Evolutionary conservation across 2,329 filamentous ascomycete species (phyloP).

Genomic region (Orbilia brochopaga): DNA sequence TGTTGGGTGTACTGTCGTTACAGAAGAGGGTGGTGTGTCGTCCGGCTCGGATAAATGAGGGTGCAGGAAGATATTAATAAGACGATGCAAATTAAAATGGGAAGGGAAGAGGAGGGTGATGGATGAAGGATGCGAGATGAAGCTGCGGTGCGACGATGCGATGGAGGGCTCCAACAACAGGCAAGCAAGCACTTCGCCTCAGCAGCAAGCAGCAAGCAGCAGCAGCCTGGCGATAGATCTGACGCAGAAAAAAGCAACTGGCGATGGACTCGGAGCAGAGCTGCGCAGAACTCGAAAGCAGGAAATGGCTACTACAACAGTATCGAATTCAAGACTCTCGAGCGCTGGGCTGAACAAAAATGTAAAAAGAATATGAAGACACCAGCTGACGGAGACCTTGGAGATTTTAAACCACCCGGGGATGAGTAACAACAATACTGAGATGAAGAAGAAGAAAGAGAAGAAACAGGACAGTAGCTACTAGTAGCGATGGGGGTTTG

Average conservation of each 20-base stretch:
- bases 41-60: constrained; percentile 28
- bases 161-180: constrained; percentile 10
- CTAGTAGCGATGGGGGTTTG: neutral
- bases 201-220: constrained; percentile 2
- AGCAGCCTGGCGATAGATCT: constrained; percentile 7
- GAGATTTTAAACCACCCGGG: no score
- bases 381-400: no score
- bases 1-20: neutral
- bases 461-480: neutral
- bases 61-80: constrained; percentile 4
- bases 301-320: neutral
- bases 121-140: constrained; percentile 42
- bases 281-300: neutral
- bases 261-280: neutral
- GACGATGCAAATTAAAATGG: neutral
- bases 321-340: no score
- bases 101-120: neutral
- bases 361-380: no score
- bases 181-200: no score
- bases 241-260: constrained; percentile 37
- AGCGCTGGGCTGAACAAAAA: no score
- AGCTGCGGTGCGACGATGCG: constrained; percentile 43
- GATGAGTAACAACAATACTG: no score
- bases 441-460: neutral
- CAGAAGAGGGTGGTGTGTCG: neutral